These are phyloP conservation scores for Penicillium expansum DNA, from an alignment of 2,329 filamentous ascomycete genomes.

Conservation along the genomic window DNA sequence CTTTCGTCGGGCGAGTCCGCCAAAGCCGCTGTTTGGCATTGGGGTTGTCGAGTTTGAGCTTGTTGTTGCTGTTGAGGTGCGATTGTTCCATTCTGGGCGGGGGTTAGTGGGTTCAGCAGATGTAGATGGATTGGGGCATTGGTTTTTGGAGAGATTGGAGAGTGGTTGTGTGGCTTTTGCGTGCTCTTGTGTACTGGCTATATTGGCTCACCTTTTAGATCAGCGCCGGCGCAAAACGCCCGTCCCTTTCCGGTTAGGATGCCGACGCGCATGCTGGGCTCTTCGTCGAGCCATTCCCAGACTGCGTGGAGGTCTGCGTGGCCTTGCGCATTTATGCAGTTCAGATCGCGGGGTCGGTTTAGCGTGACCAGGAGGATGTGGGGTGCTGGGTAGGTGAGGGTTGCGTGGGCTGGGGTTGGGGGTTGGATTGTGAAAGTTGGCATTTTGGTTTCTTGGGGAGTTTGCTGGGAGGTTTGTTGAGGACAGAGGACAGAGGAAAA, in stretches of 20 bases:
- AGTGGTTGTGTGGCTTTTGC: neutral
- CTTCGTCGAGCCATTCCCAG: conserved; percentile 47
- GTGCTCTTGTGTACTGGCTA: neutral
- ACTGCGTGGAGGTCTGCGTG: conserved; percentile 44
- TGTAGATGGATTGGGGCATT: neutral
- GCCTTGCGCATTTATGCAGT: conserved; percentile 45
- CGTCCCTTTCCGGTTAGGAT: conserved; percentile 43
- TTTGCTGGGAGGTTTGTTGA: neutral
- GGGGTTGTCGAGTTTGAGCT: conserved; percentile 1
- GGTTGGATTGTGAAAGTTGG: conserved; percentile 30
- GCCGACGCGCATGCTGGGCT: conserved; percentile 41
- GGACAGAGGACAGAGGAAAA: too few relatives aligned
- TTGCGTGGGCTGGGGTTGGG: conserved; percentile 31
- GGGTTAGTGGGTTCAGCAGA: neutral
- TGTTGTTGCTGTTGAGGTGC: conserved; percentile 15
- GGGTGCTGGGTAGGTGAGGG: conserved; percentile 44
- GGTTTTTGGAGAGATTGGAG: neutral
- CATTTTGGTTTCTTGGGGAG: conserved; percentile 15
- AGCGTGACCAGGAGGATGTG: conserved; percentile 50
- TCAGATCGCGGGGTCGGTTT: conserved; percentile 43
- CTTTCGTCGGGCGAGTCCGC: conserved; percentile 44
- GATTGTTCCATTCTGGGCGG: conserved; percentile 35
- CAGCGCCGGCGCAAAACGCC: conserved; percentile 47
- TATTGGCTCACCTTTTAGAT: conserved; percentile 45
- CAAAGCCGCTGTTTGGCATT: conserved; percentile 40